These are phyloP conservation scores for Protomyces gravidus DNA, from an alignment of 1,139 yeast species.

Conservation along the genomic window DNA sequence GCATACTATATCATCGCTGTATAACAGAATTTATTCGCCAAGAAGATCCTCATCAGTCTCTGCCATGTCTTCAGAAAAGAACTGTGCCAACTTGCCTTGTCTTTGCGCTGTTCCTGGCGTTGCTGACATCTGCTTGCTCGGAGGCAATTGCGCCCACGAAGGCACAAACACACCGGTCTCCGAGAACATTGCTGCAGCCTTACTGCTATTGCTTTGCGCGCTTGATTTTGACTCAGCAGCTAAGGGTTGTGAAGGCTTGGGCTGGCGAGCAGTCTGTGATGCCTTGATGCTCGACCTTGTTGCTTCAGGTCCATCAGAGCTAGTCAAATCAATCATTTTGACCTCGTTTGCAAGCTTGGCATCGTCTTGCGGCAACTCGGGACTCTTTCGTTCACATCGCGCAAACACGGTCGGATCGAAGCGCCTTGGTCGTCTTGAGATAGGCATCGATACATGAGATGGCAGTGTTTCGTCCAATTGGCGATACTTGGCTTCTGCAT, in stretches of 20 bases:
- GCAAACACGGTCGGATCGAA: neutral
- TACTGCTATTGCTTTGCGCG: neutral
- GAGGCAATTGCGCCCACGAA: neutral
- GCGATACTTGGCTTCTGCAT: neutral
- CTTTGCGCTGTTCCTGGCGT: neutral
- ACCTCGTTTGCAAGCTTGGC: neutral
- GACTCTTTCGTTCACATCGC: too few relatives aligned
- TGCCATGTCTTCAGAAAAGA: neutral
- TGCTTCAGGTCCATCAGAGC: neutral
- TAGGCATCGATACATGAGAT: neutral
- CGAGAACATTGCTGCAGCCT: neutral
- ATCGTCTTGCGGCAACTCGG: too few relatives aligned
- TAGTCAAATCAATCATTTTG: neutral
- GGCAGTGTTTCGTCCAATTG: neutral
- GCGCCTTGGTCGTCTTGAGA: neutral
- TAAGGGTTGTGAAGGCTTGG: too few relatives aligned
- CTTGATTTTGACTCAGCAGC: too few relatives aligned
- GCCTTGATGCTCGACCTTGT: neutral
- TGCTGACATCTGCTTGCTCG: neutral
- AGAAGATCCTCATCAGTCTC: neutral
- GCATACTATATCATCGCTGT: too few relatives aligned
- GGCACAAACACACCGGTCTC: neutral
- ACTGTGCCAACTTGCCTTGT: neutral
- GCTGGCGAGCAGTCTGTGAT: neutral
- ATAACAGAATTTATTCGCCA: too few relatives aligned